phyloP scores from a whole-genome alignment of 2,329 filamentous ascomycete species.

The Neopestalotiopsis sp. region DNA sequence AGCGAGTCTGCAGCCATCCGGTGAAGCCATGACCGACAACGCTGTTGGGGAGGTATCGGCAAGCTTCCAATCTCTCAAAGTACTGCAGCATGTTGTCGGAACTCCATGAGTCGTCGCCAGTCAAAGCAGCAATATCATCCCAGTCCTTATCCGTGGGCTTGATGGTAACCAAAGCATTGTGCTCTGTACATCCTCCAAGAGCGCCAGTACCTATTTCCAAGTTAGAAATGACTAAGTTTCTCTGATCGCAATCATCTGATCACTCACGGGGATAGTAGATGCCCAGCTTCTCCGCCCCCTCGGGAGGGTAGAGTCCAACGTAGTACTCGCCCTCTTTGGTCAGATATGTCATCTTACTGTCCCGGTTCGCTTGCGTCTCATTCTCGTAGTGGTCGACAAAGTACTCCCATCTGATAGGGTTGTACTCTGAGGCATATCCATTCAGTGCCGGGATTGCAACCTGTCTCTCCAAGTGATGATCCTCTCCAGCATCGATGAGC shows the following conservation, averaged over 20 bases:
- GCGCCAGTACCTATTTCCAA: conserved; percentile 39
- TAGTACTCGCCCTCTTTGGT: conserved; percentile 56
- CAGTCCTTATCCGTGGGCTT: conserved; percentile 50
- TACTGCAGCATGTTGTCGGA: conserved; percentile 31
- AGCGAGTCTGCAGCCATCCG: conserved; percentile 31
- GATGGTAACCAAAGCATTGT: conserved; percentile 35
- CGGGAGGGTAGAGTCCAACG: conserved; percentile 57
- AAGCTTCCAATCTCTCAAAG: conserved; percentile 31
- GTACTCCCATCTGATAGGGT: conserved; percentile 64
- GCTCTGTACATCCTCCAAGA: conserved; percentile 40
- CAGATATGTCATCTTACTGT: conserved; percentile 64
- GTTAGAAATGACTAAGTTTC: neutral
- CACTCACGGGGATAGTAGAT: conserved; percentile 60
- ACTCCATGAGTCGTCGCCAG: conserved; percentile 32
- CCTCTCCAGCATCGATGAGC: conserved; percentile 43
- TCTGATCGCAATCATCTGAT: neutral
- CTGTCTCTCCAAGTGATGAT: conserved; percentile 54
- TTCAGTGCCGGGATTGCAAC: conserved; percentile 61
- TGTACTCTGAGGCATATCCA: conserved; percentile 58
- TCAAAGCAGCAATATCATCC: conserved; percentile 44
- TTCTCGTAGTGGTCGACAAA: conserved; percentile 67
- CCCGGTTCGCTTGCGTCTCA: conserved; percentile 53
- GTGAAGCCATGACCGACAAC: conserved; percentile 37
- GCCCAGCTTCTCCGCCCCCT: conserved; percentile 55
- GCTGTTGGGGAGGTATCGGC: conserved; percentile 40